These are phyloP conservation scores for Paraconiothyrium brasiliense DNA, from an alignment of 2,329 filamentous ascomycete genomes.

Conservation along the genomic window DNA sequence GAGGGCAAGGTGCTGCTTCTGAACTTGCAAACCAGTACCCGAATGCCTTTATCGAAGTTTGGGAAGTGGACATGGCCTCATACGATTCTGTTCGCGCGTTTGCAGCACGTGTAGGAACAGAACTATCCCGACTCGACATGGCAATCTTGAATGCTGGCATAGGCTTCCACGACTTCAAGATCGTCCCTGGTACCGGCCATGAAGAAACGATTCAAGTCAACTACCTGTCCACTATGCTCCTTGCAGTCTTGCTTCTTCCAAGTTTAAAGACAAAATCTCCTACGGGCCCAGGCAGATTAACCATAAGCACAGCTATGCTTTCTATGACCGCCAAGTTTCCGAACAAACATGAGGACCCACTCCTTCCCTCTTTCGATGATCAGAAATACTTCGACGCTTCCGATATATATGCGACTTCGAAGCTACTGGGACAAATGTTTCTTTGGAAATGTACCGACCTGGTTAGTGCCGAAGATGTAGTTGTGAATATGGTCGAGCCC, in stretches of 20 bases:
- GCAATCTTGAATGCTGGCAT: conserved; percentile 50
- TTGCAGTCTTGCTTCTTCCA: conserved; percentile 60
- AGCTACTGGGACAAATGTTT: conserved; percentile 31
- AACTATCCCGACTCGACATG: conserved; percentile 28
- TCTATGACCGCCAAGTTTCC: conserved; percentile 16
- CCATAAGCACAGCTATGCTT: conserved; percentile 21
- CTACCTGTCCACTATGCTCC: conserved; percentile 62
- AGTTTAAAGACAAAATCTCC: conserved; percentile 28
- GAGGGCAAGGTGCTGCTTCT: conserved; percentile 5
- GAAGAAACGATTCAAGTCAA: conserved; percentile 63
- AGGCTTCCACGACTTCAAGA: conserved; percentile 14
- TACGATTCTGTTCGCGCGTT: conserved; percentile 34
- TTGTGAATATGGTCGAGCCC: conserved; percentile 60
- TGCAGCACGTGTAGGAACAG: conserved; percentile 18
- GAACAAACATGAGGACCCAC: conserved; percentile 19
- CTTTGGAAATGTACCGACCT: conserved; percentile 25
- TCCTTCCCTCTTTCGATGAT: conserved; percentile 30
- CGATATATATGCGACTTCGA: conserved; percentile 29
- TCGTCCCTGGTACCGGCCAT: conserved; percentile 36
- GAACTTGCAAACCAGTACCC: background rate
- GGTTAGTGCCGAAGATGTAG: conserved; percentile 33
- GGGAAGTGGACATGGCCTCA: conserved; percentile 35
- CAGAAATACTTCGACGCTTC: conserved; percentile 10
- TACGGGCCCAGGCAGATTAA: conserved; percentile 20
- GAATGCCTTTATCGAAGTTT: conserved; percentile 31